Evolutionary conservation across 768 basidiomycete genomes (phyloP), one percentile per base, ranked within the genome.

Genomic region (Cyclocybe aegerita): DNA sequence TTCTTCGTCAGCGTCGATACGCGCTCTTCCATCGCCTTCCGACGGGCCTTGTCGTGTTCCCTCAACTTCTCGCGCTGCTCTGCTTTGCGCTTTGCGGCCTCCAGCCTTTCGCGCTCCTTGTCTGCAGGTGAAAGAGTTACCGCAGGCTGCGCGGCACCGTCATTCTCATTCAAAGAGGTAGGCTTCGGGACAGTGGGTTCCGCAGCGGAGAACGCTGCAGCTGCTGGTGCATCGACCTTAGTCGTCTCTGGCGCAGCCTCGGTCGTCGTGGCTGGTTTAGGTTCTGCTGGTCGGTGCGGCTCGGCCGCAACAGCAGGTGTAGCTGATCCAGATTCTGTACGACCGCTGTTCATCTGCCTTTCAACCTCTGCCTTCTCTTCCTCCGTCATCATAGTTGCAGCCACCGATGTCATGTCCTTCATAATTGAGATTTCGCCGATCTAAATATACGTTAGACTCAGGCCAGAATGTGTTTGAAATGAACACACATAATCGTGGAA

Each of bases 351-450:
- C 65, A 85, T 76, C 53, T 86, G 85, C 51, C 79, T 83, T 69
- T 93, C 90, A 55, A 93, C 79, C 56, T 92, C 93, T 9, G 86
- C 86, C 68, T 87, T 88, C 62, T 97, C 96, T 61, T 98, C 97
- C 5, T 95, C 93, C 0, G 87, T 82, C 83, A 93, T 89, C 75
- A 93, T 88, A 4, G 89, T 88, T 32, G 86, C 81, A 10, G 93
- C 89, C 17, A 90, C 83, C 32, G 82, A 81, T 16, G 90, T 85
- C 87, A 93, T 90, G 57, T 91, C 92, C 64, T 94, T 98, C 83
- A 97, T 93, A 35, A 98, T 77, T 5, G 89, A 87, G 48, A 99
- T 95, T 73, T 98, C 96, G 50, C 96, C 96, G 54, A 98, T 96
- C 95, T 97, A 66, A 12, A 38, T 9, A 33, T 30, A 15, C 7